These are phyloP conservation scores for Bombardia bombarda DNA, from an alignment of 495 filamentous ascomycete species.

Conservation along the genomic window DNA sequence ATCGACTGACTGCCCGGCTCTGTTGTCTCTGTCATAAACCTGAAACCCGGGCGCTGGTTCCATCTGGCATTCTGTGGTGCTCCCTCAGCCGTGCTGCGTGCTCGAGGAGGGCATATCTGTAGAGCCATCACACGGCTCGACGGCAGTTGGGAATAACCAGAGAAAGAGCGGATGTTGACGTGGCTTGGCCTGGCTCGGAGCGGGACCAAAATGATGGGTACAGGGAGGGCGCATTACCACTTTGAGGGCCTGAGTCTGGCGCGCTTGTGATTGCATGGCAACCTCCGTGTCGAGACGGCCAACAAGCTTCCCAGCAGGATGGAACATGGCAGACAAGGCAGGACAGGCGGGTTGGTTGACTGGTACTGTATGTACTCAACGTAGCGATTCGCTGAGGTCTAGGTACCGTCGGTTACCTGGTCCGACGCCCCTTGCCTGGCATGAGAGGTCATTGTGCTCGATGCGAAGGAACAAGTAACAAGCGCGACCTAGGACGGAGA, in stretches of 20 bases:
- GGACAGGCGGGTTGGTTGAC: not conserved
- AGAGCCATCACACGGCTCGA: not conserved
- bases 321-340: not conserved
- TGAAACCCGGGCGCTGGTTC: slow-evolving; percentile 11
- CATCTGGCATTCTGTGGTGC: not conserved
- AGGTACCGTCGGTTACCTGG: not conserved
- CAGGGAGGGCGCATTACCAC: not conserved
- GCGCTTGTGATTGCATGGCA: no score
- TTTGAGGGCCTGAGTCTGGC: no score
- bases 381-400: not conserved
- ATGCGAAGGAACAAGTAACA: not conserved
- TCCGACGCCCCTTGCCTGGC: not conserved
- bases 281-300: not conserved
- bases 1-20: slow-evolving; percentile 2
- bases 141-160: no score
- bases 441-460: not conserved
- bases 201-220: not conserved
- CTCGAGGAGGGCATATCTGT: slow-evolving; percentile 1
- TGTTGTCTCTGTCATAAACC: slow-evolving; percentile 5
- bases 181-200: not conserved
- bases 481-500: not conserved
- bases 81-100: not conserved
- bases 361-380: not conserved
- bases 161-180: not conserved
- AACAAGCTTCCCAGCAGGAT: not conserved